A percentile compares a stretch with the other conserved stretches of the same genome.
These are phyloP conservation scores for Lactifluus hygrophoroides DNA, from an alignment of 768 basidiomycete species.

Conservation along the genomic window DNA sequence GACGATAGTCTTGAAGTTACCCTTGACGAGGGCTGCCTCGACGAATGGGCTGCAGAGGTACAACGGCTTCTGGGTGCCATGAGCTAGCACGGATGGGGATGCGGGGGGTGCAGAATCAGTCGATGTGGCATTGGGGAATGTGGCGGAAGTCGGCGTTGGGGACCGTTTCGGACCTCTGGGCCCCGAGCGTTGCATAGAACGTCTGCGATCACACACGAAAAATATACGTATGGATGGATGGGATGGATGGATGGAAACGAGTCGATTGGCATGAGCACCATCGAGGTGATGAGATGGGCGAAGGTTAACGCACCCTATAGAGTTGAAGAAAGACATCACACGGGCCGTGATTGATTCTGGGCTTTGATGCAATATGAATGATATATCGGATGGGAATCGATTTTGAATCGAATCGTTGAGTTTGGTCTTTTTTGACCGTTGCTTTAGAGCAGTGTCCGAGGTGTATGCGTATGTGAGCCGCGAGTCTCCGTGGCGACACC, in stretches of 20 bases:
- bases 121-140: conserved; percentile 33
- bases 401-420: background rate
- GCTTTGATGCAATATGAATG: background rate
- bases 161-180: conserved; percentile 66
- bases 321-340: conserved; percentile 76
- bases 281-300: background rate
- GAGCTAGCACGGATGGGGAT: conserved; percentile 34
- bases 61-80: conserved; percentile 51
- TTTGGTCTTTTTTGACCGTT: background rate
- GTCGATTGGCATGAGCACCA: background rate
- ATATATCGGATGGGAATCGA: background rate
- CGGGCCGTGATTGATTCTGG: background rate
- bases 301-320: conserved; percentile 49
- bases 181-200: conserved; percentile 60
- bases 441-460: background rate
- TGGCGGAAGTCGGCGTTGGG: conserved; percentile 64
- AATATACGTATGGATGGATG: background rate
- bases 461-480: too few species aligned
- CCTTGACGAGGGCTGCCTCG: conserved; percentile 92
- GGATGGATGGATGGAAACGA: background rate
- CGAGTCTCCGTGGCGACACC: conserved; percentile 18
- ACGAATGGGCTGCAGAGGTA: conserved; percentile 94
- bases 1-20: conserved; percentile 97
- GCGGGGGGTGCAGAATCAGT: conserved; percentile 31
- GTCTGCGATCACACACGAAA: conserved; percentile 32